A percentile compares a stretch with the other conserved stretches of the same genome.
Evolutionary conservation across 2,329 filamentous ascomycete genomes (phyloP).

Genomic region (Chaetoscypha palmicola): DNA sequence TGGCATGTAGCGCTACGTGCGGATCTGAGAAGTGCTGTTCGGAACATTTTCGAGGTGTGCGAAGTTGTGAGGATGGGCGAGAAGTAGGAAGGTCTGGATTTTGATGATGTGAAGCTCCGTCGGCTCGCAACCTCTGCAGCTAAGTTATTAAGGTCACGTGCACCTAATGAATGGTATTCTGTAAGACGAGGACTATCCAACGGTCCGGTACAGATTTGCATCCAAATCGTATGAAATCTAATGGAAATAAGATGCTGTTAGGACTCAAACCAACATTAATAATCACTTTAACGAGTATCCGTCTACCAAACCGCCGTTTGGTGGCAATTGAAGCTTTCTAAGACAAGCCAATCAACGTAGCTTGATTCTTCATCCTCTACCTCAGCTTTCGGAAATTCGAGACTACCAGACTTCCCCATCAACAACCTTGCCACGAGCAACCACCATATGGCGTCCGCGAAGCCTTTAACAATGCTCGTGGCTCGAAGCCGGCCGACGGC

Average conservation of each 20-base stretch:
- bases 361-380: constrained; percentile 14
- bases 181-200: too few relatives aligned
- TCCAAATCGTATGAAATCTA: too few relatives aligned
- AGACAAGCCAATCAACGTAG: constrained; percentile 20
- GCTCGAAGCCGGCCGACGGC: constrained; percentile 29
- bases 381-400: constrained; percentile 11
- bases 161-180: not conserved
- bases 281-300: not conserved
- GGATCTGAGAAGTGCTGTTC: constrained; percentile 75
- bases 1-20: constrained; percentile 48
- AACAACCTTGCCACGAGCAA: constrained; percentile 28
- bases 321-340: constrained; percentile 18
- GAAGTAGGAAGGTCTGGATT: constrained; percentile 13
- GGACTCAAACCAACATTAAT: too few relatives aligned
- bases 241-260: too few relatives aligned
- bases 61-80: constrained; percentile 13
- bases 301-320: constrained; percentile 4
- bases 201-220: too few relatives aligned
- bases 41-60: constrained; percentile 65
- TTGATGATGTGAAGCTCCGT: constrained; percentile 11
- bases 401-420: constrained; percentile 12
- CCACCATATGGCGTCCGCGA: constrained; percentile 31
- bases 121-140: constrained; percentile 2
- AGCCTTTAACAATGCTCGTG: constrained; percentile 33
- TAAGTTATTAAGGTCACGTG: constrained; percentile 16